These are phyloP conservation scores for Oryza longistaminata DNA, from an alignment of 176 grass and related monocot genomes.

Conservation along the genomic window DNA sequence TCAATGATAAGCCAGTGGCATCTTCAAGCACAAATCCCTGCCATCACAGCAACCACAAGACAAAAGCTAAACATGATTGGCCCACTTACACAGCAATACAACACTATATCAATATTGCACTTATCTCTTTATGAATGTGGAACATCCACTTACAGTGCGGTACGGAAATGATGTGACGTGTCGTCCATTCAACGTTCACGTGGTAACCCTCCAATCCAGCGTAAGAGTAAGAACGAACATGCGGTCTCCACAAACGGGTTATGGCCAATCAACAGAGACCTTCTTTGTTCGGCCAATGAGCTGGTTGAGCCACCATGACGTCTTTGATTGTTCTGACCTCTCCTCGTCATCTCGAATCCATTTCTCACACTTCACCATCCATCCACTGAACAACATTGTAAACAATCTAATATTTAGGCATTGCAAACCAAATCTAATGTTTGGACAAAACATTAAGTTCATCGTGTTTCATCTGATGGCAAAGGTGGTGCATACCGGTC, in stretches of 20 bases:
- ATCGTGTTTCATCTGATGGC: not conserved
- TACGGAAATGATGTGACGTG: slow-evolving; percentile 93
- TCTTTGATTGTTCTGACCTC: slow-evolving; percentile 62
- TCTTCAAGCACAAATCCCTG: slow-evolving; percentile 96
- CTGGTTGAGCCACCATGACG: slow-evolving; percentile 81
- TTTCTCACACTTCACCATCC: slow-evolving; percentile 84
- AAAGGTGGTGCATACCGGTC: slow-evolving; percentile 51
- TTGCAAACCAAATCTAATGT: not conserved
- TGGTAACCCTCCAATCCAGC: slow-evolving; percentile 97
- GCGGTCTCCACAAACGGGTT: slow-evolving; percentile 81
- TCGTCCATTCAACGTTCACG: slow-evolving; percentile 81
- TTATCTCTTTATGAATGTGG: not conserved
- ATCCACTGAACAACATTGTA: slow-evolving; percentile 63
- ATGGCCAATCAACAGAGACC: slow-evolving; percentile 79
- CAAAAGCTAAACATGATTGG: slow-evolving; percentile 15
- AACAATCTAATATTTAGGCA: slow-evolving; percentile 15
- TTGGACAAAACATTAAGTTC: slow-evolving; percentile 11
- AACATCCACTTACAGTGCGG: slow-evolving; percentile 62
- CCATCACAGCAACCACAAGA: slow-evolving; percentile 34
- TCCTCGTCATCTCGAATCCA: slow-evolving; percentile 77
- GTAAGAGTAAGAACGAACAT: slow-evolving; percentile 89
- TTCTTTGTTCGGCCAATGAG: slow-evolving; percentile 81
- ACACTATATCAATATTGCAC: not conserved
- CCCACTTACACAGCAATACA: not conserved
- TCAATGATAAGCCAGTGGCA: slow-evolving; percentile 92